Conservation (phyloP, 495 filamentous ascomycete genomes). For the Antarctomyces pellizariae region DNA sequence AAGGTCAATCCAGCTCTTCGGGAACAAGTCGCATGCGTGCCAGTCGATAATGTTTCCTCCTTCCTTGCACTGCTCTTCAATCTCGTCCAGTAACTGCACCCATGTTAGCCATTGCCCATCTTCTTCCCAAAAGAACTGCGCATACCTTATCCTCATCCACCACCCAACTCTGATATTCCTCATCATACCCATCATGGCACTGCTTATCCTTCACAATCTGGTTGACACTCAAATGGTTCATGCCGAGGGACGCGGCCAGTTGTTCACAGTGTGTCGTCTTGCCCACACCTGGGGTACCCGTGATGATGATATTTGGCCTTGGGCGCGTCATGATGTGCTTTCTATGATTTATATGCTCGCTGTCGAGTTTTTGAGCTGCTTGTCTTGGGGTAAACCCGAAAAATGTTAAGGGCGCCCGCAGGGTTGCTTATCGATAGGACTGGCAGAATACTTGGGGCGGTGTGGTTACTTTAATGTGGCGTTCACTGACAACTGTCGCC, state of each 20-base stretch:
- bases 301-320: slow-evolving; percentile 85
- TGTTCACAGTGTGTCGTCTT: slow-evolving; percentile 77
- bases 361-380: too few species aligned
- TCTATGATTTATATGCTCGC: too few species aligned
- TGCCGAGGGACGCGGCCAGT: slow-evolving; percentile 44
- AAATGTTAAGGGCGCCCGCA: too few species aligned
- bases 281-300: slow-evolving; percentile 85
- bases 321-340: too few species aligned
- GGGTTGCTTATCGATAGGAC: too few species aligned
- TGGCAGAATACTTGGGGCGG: too few species aligned
- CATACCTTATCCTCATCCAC: slow-evolving; percentile 88
- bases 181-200: slow-evolving; percentile 68
- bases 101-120: too few species aligned
- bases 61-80: slow-evolving; percentile 56
- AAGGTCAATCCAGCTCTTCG: slow-evolving; percentile 80
- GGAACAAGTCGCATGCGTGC: slow-evolving; percentile 95
- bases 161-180: slow-evolving; percentile 68
- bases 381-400: too few species aligned
- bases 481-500: too few species aligned
- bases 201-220: slow-evolving; percentile 63
- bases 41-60: slow-evolving; percentile 92
- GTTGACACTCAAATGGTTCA: slow-evolving; percentile 77
- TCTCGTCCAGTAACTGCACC: slow-evolving; percentile 58
- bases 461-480: too few species aligned
- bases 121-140: slow-evolving; percentile 5